Evolutionary conservation across 805 yeast species (phyloP).

Genomic region (Candida golubevii): DNA sequence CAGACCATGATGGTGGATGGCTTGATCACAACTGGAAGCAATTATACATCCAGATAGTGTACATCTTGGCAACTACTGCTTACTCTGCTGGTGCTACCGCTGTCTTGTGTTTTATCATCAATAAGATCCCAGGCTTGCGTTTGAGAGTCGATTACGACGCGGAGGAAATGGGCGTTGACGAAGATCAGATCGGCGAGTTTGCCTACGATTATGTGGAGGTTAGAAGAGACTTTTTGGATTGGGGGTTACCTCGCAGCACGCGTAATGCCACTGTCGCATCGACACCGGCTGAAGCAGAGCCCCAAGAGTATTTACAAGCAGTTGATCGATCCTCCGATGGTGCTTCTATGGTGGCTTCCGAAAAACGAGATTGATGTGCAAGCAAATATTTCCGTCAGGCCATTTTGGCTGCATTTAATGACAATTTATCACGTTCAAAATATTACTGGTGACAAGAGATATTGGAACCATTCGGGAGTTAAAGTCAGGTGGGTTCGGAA

Average conservation of each 20-base stretch:
- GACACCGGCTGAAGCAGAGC: slow-evolving; percentile 2
- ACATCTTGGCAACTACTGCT: slow-evolving; percentile 67
- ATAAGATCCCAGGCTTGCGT: slow-evolving; percentile 76
- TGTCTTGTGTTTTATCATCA: slow-evolving; percentile 64
- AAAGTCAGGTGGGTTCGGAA: no score
- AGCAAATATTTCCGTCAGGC: no score
- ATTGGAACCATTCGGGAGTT: no score
- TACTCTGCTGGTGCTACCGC: slow-evolving; percentile 76
- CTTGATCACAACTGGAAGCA: slow-evolving; percentile 86
- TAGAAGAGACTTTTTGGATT: slow-evolving; percentile 77
- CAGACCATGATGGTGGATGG: slow-evolving; percentile 91
- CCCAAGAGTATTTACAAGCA: slow-evolving; percentile 10
- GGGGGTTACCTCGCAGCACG: slow-evolving; percentile 28
- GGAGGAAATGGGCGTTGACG: slow-evolving; percentile 89
- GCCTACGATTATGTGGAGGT: slow-evolving; percentile 99
- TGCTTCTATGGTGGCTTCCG: slow-evolving; percentile 7
- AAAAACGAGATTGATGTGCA: slow-evolving; percentile 10
- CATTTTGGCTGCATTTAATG: neutral
- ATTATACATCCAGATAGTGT: slow-evolving; percentile 85
- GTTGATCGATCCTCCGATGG: slow-evolving; percentile 12
- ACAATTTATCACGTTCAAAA: neutral
- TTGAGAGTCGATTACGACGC: slow-evolving; percentile 80
- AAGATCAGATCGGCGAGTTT: slow-evolving; percentile 95
- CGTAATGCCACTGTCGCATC: slow-evolving; percentile 7
- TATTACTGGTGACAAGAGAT: no score